Evolutionary conservation across 305 asterid genomes (phyloP).

Genomic region (Solanum hybrid): DNA sequence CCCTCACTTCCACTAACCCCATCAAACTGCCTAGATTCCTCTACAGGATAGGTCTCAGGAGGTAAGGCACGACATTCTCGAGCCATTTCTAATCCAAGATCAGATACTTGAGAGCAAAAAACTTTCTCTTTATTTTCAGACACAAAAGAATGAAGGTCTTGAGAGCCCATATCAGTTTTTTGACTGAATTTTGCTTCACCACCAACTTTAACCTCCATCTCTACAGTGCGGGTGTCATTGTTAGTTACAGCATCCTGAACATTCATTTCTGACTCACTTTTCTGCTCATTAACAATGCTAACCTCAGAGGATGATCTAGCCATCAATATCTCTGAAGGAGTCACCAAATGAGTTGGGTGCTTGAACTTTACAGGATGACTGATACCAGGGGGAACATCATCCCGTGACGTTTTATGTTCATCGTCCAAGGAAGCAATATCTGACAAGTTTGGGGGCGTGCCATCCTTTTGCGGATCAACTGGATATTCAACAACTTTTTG

Average conservation of each 20-base stretch:
- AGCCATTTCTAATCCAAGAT: slow-evolving; percentile 68
- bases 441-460: slow-evolving; percentile 35
- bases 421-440: slow-evolving; percentile 52
- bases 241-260: slow-evolving; percentile 53
- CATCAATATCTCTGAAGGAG: slow-evolving; percentile 87
- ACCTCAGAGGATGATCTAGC: slow-evolving; percentile 59
- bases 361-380: slow-evolving; percentile 54
- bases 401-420: slow-evolving; percentile 40
- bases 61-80: slow-evolving; percentile 52
- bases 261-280: slow-evolving; percentile 41
- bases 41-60: slow-evolving; percentile 43
- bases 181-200: slow-evolving; percentile 54
- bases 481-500: slow-evolving; percentile 51
- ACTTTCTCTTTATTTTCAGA: slow-evolving; percentile 58
- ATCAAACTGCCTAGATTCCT: slow-evolving; percentile 55
- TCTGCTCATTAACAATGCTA: slow-evolving; percentile 41
- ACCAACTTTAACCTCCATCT: slow-evolving; percentile 63
- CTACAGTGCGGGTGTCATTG: slow-evolving; percentile 40
- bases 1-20: slow-evolving; percentile 39
- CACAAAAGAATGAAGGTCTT: slow-evolving; percentile 37
- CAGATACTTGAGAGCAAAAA: slow-evolving; percentile 83
- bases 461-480: slow-evolving; percentile 56
- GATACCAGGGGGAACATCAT: slow-evolving; percentile 42
- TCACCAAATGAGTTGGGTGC: slow-evolving; percentile 92
- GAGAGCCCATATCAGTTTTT: slow-evolving; percentile 36